These are phyloP conservation scores for Microdochium trichocladiopsis DNA, from an alignment of 2,329 filamentous ascomycete genomes.

Conservation along the genomic window DNA sequence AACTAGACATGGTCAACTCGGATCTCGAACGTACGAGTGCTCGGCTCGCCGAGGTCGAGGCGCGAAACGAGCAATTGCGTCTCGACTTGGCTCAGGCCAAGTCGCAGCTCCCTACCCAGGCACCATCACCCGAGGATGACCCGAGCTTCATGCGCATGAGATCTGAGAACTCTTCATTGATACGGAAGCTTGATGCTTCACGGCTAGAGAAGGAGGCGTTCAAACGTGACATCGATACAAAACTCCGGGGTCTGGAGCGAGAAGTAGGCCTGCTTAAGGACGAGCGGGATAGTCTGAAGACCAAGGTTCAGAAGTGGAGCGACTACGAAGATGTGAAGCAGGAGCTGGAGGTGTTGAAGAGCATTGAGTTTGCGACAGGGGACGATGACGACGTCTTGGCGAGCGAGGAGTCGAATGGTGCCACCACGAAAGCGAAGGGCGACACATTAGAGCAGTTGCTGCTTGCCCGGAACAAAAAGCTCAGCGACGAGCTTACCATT, in stretches of 20 bases:
- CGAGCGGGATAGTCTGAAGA: constrained; percentile 73
- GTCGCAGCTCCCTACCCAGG: constrained; percentile 59
- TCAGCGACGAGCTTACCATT: constrained; percentile 88
- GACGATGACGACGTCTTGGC: constrained; percentile 64
- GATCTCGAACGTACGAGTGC: constrained; percentile 86
- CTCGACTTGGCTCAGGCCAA: constrained; percentile 86
- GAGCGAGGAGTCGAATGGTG: constrained; percentile 38
- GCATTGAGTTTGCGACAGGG: constrained; percentile 91
- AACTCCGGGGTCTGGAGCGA: constrained; percentile 71
- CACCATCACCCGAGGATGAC: constrained; percentile 72
- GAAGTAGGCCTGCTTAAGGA: constrained; percentile 67
- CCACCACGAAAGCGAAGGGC: constrained; percentile 51
- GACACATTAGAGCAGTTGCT: constrained; percentile 88
- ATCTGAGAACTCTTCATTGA: constrained; percentile 86
- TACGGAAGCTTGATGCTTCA: constrained; percentile 79
- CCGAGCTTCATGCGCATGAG: constrained; percentile 80
- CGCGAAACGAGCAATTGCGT: constrained; percentile 87
- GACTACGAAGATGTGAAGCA: constrained; percentile 97
- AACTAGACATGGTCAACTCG: constrained; percentile 87
- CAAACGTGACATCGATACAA: constrained; percentile 68
- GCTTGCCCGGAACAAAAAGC: constrained; percentile 90
- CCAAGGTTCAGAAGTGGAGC: constrained; percentile 79
- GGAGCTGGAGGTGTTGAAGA: constrained; percentile 93
- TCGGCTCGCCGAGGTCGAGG: constrained; percentile 83
- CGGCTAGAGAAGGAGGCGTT: constrained; percentile 79